Percentiles rank a stretch among this genome's conserved stretches.
These are phyloP conservation scores for Argentina anserina DNA, from an alignment of 306 rosid species.

Conservation along the genomic window DNA sequence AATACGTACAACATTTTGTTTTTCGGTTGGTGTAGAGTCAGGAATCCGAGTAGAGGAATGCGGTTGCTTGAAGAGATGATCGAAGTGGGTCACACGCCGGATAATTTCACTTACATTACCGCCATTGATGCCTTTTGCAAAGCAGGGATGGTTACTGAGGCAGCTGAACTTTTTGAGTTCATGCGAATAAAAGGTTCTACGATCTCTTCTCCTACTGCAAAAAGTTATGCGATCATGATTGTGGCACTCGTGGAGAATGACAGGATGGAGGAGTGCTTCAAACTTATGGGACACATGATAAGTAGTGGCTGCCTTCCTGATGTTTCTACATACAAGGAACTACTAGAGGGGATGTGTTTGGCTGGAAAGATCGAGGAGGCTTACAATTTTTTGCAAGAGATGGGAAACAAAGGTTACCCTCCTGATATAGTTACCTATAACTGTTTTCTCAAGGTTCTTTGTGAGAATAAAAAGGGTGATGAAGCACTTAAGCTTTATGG, in stretches of 20 bases:
- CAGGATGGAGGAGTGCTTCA: conserved; percentile 70
- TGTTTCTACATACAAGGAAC: conserved; percentile 79
- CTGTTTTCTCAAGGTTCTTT: conserved; percentile 86
- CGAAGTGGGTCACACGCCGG: conserved; percentile 61
- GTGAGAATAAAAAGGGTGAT: conserved; percentile 60
- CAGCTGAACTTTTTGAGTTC: conserved; percentile 74
- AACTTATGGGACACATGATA: conserved; percentile 61
- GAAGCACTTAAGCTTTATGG: conserved; percentile 69
- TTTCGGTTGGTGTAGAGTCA: conserved; percentile 94
- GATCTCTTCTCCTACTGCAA: conserved; percentile 79
- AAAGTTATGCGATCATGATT: conserved; percentile 66
- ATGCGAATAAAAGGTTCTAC: conserved; percentile 79
- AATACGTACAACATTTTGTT: conserved; percentile 67
- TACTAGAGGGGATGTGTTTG: conserved; percentile 86
- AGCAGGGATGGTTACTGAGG: conserved; percentile 70
- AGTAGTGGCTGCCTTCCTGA: conserved; percentile 86
- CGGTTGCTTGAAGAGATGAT: conserved; percentile 74
- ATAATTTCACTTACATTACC: conserved; percentile 76
- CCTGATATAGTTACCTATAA: conserved; percentile 86
- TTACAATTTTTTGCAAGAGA: conserved; percentile 76
- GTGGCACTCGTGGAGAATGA: conserved; percentile 67
- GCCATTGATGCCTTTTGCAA: conserved; percentile 79
- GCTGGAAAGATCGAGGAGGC: conserved; percentile 71
- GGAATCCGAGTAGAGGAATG: conserved; percentile 75
- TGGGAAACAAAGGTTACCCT: conserved; percentile 92